Evolutionary conservation across 306 rosid genomes (phyloP).

Genomic region (Cucumis sativus): Cucumber_9930_V3 NC_026660.2:22327501-22328000

Average conservation of each 20-base stretch:
- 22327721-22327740: slow-evolving; percentile 68
- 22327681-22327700: slow-evolving; percentile 96
- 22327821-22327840: slow-evolving; percentile 97
- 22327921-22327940: slow-evolving; percentile 99
- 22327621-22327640: slow-evolving; percentile 89
- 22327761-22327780: slow-evolving; percentile 87
- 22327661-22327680: slow-evolving; percentile 80
- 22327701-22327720: slow-evolving; percentile 85
- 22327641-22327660: slow-evolving; percentile 97
- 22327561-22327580: slow-evolving; percentile 63
- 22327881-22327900: slow-evolving; percentile 99
- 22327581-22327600: slow-evolving; percentile 95
- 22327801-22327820: slow-evolving; percentile 96
- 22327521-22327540: neutral
- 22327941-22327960: slow-evolving; percentile 54
- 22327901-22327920: slow-evolving; percentile 99
- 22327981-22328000: slow-evolving; percentile 10
- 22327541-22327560: slow-evolving; percentile 6
- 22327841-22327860: slow-evolving; percentile 84
- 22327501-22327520: neutral
- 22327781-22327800: slow-evolving; percentile 97
- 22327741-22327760: slow-evolving; percentile 58
- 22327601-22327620: slow-evolving; percentile 99
- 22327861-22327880: slow-evolving; percentile 89
- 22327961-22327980: neutral